Conservation (phyloP, 306 rosid genomes). For the Vigna reflexopilosa region DNA sequence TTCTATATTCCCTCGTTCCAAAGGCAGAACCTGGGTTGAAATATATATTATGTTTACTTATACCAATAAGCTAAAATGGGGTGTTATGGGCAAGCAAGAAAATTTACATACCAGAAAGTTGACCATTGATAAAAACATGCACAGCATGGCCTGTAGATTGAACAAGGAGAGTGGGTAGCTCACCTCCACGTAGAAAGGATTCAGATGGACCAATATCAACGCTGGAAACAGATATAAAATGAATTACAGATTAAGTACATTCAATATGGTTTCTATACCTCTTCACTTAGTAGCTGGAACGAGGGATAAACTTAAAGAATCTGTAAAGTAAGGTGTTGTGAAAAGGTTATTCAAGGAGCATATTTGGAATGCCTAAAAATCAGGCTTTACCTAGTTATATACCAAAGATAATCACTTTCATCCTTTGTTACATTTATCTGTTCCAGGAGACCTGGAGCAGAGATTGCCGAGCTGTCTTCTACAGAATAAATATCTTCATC, state of each 20-base stretch:
- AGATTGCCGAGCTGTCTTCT: constrained; percentile 67
- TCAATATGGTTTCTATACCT: constrained; percentile 3
- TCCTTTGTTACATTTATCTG: constrained; percentile 84
- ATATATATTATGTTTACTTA: constrained; percentile 23
- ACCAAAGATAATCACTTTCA: constrained; percentile 86
- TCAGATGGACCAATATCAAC: constrained; percentile 74
- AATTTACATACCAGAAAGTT: constrained; percentile 66
- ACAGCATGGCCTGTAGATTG: constrained; percentile 86
- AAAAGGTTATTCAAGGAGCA: background rate
- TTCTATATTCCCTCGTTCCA: constrained; percentile 72
- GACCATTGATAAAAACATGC: constrained; percentile 78
- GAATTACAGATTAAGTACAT: background rate
- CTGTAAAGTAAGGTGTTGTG: background rate
- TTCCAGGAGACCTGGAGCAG: constrained; percentile 76
- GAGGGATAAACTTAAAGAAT: background rate
- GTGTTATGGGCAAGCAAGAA: constrained; percentile 14
- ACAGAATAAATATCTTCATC: constrained; percentile 67
- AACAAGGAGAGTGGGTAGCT: constrained; percentile 74
- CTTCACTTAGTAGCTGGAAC: background rate
- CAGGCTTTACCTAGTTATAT: constrained; percentile 73
- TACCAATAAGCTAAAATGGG: constrained; percentile 24
- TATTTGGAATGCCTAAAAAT: background rate
- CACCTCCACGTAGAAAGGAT: constrained; percentile 81
- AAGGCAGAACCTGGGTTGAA: constrained; percentile 70
- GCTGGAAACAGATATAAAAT: constrained; percentile 48